These are phyloP conservation scores for Psilocybe subaeruginosa DNA, from an alignment of 768 basidiomycete species.

Conservation along the genomic window DNA sequence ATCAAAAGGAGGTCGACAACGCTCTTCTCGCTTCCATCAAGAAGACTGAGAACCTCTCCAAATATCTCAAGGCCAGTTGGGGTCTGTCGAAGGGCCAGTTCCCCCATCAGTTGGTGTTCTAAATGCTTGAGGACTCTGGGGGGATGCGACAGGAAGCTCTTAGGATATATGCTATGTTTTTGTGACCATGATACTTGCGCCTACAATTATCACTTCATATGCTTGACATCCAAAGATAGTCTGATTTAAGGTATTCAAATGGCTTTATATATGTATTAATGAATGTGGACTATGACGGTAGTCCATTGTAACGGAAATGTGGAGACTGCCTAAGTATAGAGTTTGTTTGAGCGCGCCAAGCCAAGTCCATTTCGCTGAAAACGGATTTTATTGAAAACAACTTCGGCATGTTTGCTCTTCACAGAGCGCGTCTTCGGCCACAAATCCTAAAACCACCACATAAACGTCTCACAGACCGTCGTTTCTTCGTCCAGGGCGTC, in stretches of 20 bases:
- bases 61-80: slow-evolving; percentile 92
- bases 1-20: slow-evolving; percentile 89
- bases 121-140: slow-evolving; percentile 29
- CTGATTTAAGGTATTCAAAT: neutral
- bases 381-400: neutral
- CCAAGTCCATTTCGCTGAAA: neutral
- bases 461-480: slow-evolving; percentile 21
- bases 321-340: neutral
- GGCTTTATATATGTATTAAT: slow-evolving; percentile 1
- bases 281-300: neutral
- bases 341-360: neutral
- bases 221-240: neutral
- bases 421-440: slow-evolving; percentile 30
- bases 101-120: slow-evolving; percentile 95
- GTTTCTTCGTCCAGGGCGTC: slow-evolving; percentile 44
- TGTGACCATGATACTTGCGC: neutral
- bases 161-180: slow-evolving; percentile 16
- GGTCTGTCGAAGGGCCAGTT: slow-evolving; percentile 96
- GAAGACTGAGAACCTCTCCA: slow-evolving; percentile 87
- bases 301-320: neutral
- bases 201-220: slow-evolving; percentile 8
- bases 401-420: slow-evolving; percentile 34
- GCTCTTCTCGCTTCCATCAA: slow-evolving; percentile 82
- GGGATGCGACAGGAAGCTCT: slow-evolving; percentile 11
- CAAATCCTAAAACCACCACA: slow-evolving; percentile 17